phyloP scores from a whole-genome alignment of 2,329 filamentous ascomycete species.

The Pseudomassariella vexata region DNA sequence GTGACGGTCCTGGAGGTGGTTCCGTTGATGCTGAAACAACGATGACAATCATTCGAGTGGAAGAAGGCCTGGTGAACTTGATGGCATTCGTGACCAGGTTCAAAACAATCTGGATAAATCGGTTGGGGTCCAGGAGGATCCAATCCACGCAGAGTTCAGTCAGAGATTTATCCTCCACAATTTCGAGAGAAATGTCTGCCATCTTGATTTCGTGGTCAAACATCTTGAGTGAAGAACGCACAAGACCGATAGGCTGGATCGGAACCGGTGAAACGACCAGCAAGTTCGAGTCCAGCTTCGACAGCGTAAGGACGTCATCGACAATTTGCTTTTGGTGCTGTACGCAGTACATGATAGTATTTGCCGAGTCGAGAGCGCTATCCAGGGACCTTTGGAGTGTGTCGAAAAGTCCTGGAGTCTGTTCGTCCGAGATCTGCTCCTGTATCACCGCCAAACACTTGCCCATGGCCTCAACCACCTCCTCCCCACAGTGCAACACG shows the following conservation, averaged over 20 bases:
- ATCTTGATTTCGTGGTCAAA: constrained; percentile 70
- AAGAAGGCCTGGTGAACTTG: constrained; percentile 68
- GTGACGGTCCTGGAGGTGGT: constrained; percentile 30
- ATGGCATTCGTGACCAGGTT: constrained; percentile 77
- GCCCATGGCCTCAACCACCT: constrained; percentile 19
- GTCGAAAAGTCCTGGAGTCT: too few species aligned
- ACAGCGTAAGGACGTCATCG: constrained; percentile 69
- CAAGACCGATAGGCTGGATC: constrained; percentile 60
- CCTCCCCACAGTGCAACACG: constrained; percentile 21
- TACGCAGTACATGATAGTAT: constrained; percentile 72
- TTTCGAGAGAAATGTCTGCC: constrained; percentile 60
- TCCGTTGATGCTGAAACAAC: constrained; percentile 37
- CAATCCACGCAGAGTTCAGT: constrained; percentile 53
- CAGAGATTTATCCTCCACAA: constrained; percentile 59
- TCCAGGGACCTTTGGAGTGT: constrained; percentile 38
- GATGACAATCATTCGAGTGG: constrained; percentile 48
- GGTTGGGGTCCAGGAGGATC: constrained; percentile 65
- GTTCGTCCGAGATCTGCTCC: neutral
- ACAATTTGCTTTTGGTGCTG: constrained; percentile 76
- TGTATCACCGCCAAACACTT: constrained; percentile 8
- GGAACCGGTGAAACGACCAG: constrained; percentile 67
- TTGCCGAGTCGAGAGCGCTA: constrained; percentile 64
- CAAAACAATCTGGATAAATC: constrained; percentile 73
- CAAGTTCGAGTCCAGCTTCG: constrained; percentile 71
- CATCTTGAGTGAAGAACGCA: constrained; percentile 67